phyloP scores from a whole-genome alignment of 768 basidiomycete species.

The Phylloporus scabripes region DNA sequence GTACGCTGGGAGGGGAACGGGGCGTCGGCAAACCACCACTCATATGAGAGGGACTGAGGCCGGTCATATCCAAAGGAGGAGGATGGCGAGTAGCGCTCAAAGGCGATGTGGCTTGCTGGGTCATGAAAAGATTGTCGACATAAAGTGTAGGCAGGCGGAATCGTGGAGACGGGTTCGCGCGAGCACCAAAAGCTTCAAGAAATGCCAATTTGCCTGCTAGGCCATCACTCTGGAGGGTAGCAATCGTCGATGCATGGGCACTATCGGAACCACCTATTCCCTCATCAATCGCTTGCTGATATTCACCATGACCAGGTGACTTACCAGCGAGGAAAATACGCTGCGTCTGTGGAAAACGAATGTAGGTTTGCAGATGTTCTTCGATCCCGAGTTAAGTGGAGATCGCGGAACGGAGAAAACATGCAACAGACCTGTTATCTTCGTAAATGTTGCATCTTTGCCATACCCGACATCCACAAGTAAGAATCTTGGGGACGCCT shows the following conservation, averaged over 20 bases:
- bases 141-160: slow-evolving; percentile 49
- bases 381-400: slow-evolving; percentile 2
- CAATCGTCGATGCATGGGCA: slow-evolving; percentile 53
- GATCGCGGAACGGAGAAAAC: not conserved
- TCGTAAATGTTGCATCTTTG: slow-evolving; percentile 56
- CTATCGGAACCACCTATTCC: slow-evolving; percentile 50
- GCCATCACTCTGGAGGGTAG: slow-evolving; percentile 52
- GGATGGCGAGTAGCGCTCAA: slow-evolving; percentile 33
- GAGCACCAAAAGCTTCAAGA: slow-evolving; percentile 44
- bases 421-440: slow-evolving; percentile 56
- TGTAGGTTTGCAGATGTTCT: slow-evolving; percentile 71
- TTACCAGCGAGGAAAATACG: slow-evolving; percentile 69
- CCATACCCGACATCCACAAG: slow-evolving; percentile 64
- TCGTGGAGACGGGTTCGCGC: slow-evolving; percentile 39
- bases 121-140: slow-evolving; percentile 47
- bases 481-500: slow-evolving; percentile 65
- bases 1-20: slow-evolving; percentile 47
- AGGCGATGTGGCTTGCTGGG: slow-evolving; percentile 22
- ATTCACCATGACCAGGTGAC: slow-evolving; percentile 7
- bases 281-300: slow-evolving; percentile 1
- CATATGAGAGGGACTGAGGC: slow-evolving; percentile 37
- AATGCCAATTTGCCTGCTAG: slow-evolving; percentile 62
- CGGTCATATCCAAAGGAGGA: slow-evolving; percentile 43
- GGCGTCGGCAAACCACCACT: slow-evolving; percentile 65
- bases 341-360: slow-evolving; percentile 67